Conservation (phyloP, 2,329 filamentous ascomycete genomes). For the Emergomyces orientalis region DNA sequence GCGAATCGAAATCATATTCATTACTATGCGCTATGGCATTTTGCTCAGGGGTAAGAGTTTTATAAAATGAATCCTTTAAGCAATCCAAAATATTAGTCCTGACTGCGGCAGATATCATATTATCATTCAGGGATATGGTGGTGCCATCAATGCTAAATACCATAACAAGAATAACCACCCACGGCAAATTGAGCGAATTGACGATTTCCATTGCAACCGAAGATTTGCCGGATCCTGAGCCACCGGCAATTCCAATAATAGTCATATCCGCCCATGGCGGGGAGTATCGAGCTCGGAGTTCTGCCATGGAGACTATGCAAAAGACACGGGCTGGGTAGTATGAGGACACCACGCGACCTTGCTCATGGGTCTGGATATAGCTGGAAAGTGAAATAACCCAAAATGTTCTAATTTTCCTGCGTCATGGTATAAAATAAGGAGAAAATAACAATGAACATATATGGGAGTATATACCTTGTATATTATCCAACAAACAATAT, state of each 20-base stretch:
- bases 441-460: background rate
- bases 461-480: background rate
- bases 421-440: background rate
- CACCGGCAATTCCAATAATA: slow-evolving; percentile 93
- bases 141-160: slow-evolving; percentile 41
- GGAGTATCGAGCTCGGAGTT: slow-evolving; percentile 58
- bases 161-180: slow-evolving; percentile 97
- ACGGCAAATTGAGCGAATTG: slow-evolving; percentile 78
- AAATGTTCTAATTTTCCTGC: background rate
- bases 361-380: background rate
- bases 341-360: background rate
- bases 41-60: slow-evolving; percentile 69
- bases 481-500: background rate
- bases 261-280: slow-evolving; percentile 94
- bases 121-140: background rate
- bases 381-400: background rate
- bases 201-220: slow-evolving; percentile 89
- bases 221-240: slow-evolving; percentile 91
- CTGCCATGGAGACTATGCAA: background rate
- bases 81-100: slow-evolving; percentile 15
- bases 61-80: slow-evolving; percentile 88
- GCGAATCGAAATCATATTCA: slow-evolving; percentile 93
- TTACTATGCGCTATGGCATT: slow-evolving; percentile 75
- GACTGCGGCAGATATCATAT: slow-evolving; percentile 7
- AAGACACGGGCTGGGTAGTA: background rate